Base-by-base conservation (phyloP, 495 filamentous ascomycete species). In the Xeromyces bisporus region DNA sequence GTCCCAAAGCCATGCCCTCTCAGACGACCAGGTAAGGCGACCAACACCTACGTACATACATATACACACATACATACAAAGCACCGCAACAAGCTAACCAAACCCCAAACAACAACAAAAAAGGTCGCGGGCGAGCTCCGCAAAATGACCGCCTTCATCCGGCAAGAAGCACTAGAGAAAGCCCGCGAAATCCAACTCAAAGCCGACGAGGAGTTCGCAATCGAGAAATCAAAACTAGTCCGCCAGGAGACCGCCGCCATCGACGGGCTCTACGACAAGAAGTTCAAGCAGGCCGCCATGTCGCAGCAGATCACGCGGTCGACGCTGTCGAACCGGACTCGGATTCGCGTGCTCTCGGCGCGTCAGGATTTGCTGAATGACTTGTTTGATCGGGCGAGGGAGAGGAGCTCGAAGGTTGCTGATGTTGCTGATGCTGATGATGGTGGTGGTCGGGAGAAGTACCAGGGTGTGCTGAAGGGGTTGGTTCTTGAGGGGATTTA, bases 91-190 rank as follows among this genome's bases (percentile, higher is more conserved):
- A 21, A 5, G 20, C 20, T 21, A 21, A n/a, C n/a, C n/a, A n/a
- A n/a, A n/a, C n/a, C n/a, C n/a, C n/a, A n/a, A n/a, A n/a, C n/a
- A n/a, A n/a, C n/a, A 7, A 24, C 23, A n/a, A 7, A 6, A 36
- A 42, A 94, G 86, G 87, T 99, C 60, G 69, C 75, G 49, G 70
- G 72, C 55, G 91, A 99, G 70, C 81, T 99, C 53, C 81, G 77
- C 66, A 99, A 99, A 69, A 99, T 99, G 91, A 96, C 91, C 27
- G 83, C 86, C 53, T 99, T 99, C 79, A 99, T 99, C 74, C 79
- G 78, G 52, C 86, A 94, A 63, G 91, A 99, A 69, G 91, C 91
- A 15, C 62, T 75, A 23, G 91, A 99, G 53, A 99, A 99, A 62
- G 84, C 86, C 43, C 74, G 74, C 48, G 91, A 99, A 56, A 96